Conservation (phyloP, 768 basidiomycete species). For the Auricularia sp. region DNA sequence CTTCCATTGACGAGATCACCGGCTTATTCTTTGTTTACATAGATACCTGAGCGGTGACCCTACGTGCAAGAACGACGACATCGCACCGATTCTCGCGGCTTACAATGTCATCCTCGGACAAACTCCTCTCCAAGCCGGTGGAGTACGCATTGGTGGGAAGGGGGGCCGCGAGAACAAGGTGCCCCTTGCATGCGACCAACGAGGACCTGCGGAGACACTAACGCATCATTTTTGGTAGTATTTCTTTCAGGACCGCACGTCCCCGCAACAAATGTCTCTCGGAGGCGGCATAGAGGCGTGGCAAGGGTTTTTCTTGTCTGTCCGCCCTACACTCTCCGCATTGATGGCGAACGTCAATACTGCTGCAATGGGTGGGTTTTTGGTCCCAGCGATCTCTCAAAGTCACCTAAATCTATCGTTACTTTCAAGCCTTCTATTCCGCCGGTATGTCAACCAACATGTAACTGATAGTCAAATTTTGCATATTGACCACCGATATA, state of each 20-base stretch:
- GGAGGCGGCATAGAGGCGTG: conserved; percentile 48
- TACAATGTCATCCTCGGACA: conserved; percentile 52
- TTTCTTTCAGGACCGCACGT: conserved; percentile 38
- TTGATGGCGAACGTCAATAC: conserved; percentile 46
- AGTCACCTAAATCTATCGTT: too few relatives aligned
- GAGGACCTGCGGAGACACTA: background rate
- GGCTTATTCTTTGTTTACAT: background rate
- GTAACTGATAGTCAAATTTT: background rate
- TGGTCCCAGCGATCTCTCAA: too few relatives aligned
- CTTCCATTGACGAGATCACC: background rate
- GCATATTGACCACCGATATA: background rate
- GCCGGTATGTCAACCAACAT: conserved; percentile 10
- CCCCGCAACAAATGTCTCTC: conserved; percentile 15
- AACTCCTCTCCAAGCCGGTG: conserved; percentile 34
- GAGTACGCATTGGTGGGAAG: conserved; percentile 54
- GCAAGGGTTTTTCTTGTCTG: conserved; percentile 40
- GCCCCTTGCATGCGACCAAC: too few relatives aligned
- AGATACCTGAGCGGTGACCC: conserved; percentile 50
- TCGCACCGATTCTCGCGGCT: conserved; percentile 48
- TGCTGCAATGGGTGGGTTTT: conserved; percentile 30
- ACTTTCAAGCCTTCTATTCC: conserved; percentile 25
- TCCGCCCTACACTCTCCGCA: conserved; percentile 32
- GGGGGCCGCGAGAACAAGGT: conserved; percentile 14
- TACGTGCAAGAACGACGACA: conserved; percentile 45
- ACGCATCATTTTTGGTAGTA: conserved; percentile 19